Percentiles rank a stretch among this genome's conserved stretches.
Evolutionary conservation across 2,329 filamentous ascomycete genomes (phyloP).

Genomic region (Pseudopithomyces maydicus): DNA sequence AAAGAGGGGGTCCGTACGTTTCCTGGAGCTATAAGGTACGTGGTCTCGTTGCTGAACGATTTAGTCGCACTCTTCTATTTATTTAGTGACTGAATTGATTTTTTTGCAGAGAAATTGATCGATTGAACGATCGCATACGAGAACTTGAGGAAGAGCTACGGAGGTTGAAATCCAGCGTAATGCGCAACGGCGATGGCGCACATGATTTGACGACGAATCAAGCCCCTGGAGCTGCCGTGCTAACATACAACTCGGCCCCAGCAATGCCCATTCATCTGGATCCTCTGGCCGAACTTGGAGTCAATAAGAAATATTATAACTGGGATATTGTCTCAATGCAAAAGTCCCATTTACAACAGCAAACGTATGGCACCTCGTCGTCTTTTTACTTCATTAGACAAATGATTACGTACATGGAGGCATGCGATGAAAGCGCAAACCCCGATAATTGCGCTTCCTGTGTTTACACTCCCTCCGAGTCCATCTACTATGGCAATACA

Average conservation of each 20-base stretch:
- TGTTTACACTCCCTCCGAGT: neutral
- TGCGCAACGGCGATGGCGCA: neutral
- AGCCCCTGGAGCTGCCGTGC: neutral
- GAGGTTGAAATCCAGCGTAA: neutral
- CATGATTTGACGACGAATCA: neutral
- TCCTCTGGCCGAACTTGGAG: constrained; percentile 19
- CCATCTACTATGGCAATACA: neutral
- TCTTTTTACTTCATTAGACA: constrained; percentile 53
- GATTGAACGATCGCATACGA: constrained; percentile 40
- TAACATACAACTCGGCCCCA: neutral
- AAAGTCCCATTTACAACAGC: constrained; percentile 41
- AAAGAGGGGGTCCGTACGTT: constrained; percentile 24
- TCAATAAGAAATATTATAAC: constrained; percentile 30
- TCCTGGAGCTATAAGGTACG: constrained; percentile 31
- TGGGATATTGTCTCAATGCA: constrained; percentile 49
- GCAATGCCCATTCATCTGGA: constrained; percentile 18
- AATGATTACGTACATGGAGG: constrained; percentile 46
- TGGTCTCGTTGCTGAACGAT: constrained; percentile 4
- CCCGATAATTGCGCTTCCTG: constrained; percentile 7
- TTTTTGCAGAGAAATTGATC: constrained; percentile 45
- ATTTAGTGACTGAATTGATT: constrained; percentile 6
- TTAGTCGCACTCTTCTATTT: neutral
- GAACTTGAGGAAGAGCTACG: constrained; percentile 44
- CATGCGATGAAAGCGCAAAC: constrained; percentile 43
- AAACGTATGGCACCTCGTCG: constrained; percentile 54